phyloP scores from a whole-genome alignment of 2,329 filamentous ascomycete species.

The Aspergillus vadensis region DNA sequence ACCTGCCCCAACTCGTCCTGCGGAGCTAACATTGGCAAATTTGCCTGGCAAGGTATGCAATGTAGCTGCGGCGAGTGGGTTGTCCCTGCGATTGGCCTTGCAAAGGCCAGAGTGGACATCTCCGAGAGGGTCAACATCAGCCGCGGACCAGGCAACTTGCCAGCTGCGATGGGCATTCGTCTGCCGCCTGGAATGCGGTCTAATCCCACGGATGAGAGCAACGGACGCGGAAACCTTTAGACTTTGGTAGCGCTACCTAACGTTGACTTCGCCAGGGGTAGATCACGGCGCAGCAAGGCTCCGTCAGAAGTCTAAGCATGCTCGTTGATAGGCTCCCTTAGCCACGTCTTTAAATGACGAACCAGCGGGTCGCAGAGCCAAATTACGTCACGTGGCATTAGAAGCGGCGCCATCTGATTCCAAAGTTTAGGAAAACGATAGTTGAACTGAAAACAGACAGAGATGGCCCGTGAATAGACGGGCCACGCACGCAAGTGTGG shows the following conservation, averaged over 20 bases:
- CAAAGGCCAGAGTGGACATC: constrained; percentile 80
- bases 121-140: constrained; percentile 36
- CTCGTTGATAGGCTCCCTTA: neutral
- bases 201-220: constrained; percentile 10
- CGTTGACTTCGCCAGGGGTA: neutral
- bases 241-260: neutral
- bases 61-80: constrained; percentile 92
- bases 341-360: neutral
- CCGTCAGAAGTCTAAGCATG: neutral
- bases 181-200: constrained; percentile 42
- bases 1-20: constrained; percentile 80
- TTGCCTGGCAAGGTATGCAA: constrained; percentile 92
- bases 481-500: neutral
- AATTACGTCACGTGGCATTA: constrained; percentile 21
- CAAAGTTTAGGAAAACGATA: constrained; percentile 4
- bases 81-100: constrained; percentile 83
- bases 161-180: constrained; percentile 39
- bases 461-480: neutral
- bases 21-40: constrained; percentile 81
- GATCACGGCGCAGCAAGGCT: neutral
- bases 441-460: neutral
- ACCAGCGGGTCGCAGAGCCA: constrained; percentile 5
- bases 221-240: constrained; percentile 20
- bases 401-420: constrained; percentile 11
- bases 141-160: constrained; percentile 23